Evolutionary conservation across 2,329 filamentous ascomycete species (phyloP).

Genomic region (Exophiala spinifera): DNA sequence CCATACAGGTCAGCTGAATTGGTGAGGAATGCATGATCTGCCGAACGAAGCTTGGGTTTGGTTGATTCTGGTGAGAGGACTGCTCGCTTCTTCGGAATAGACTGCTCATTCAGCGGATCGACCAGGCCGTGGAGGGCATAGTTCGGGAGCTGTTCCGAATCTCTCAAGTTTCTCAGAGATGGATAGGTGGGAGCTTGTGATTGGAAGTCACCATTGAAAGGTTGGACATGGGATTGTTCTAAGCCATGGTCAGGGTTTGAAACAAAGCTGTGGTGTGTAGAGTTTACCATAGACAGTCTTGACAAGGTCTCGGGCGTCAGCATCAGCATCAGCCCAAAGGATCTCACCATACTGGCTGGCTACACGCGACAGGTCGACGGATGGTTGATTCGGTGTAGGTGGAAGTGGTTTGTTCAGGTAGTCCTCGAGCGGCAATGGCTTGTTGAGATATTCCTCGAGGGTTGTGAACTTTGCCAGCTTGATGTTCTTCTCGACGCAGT

Average conservation of each 20-base stretch:
- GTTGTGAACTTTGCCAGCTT: not conserved
- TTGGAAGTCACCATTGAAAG: not conserved
- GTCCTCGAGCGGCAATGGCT: slow-evolving; percentile 7
- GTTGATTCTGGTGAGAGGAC: slow-evolving; percentile 18
- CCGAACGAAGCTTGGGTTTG: slow-evolving; percentile 5
- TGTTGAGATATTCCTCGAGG: slow-evolving; percentile 18
- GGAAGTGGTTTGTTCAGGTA: slow-evolving; percentile 23
- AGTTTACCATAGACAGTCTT: not conserved
- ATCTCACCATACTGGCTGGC: too few relatives aligned
- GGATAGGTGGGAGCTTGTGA: not conserved
- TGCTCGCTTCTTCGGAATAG: not conserved
- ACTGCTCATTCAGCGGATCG: not conserved
- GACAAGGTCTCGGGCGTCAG: not conserved
- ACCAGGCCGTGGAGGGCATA: not conserved
- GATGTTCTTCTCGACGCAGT: not conserved
- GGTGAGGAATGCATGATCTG: not conserved
- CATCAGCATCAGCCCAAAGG: too few relatives aligned
- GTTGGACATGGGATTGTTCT: not conserved
- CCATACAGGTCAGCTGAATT: too few relatives aligned
- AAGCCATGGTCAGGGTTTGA: not conserved
- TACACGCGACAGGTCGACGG: slow-evolving; percentile 17
- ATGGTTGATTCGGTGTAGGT: slow-evolving; percentile 14
- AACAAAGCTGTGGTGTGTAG: too few relatives aligned
- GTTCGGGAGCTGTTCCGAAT: not conserved
- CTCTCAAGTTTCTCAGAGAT: not conserved